Base-by-base conservation (phyloP, 169 alveolate species). In the Plasmodium billcollinsi region DNA sequence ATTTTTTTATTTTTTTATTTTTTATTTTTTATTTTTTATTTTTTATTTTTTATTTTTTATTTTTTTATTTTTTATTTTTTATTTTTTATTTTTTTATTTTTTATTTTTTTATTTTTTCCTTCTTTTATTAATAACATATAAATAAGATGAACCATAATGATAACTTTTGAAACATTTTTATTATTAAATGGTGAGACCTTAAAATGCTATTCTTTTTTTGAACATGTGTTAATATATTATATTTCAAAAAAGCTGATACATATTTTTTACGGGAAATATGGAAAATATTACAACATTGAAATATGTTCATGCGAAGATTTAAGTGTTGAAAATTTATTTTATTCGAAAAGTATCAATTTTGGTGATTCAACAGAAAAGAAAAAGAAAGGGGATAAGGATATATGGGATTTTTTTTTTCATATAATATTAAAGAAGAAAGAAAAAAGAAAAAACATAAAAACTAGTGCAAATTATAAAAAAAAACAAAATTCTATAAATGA, bases 301-400 rank as follows among this genome's bases (percentile, higher is more conserved):
- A 56, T 80, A n/a, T 80, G 90, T 61, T 20, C 83, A n/a, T 80
- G 90, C 56, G 21, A 58, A 0, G 90, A 80, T 18, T 56, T 80
- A 54, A 67, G 21, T 45, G 78, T 80, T 21, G 70, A 24, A 15
- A 80, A 80, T 52, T 26, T 80, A 29, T 67, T 67, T 49, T 43
- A 67, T 47, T 67, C 90, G 18, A 62, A 80, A 18, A 21, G 20
- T 67, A 43, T 80, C 29, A 70, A 69, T 61, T 80, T 66, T 26
- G 52, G 45, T 33, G 45, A 33, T 6, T 33, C 45, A 33, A 4
- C 45, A 33, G 45, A 33, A 5, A 0, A 33, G 8, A 33, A 33
- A 33, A 33, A 52, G 11, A 47, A n/a, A 7, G 18, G 67, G 1
- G 24, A 67, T 39, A 21, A 24, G 15, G 54, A 76, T 7, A 62